phyloP scores from a whole-genome alignment of 2,329 filamentous ascomycete species.

The Xylariaceae sp. region DNA sequence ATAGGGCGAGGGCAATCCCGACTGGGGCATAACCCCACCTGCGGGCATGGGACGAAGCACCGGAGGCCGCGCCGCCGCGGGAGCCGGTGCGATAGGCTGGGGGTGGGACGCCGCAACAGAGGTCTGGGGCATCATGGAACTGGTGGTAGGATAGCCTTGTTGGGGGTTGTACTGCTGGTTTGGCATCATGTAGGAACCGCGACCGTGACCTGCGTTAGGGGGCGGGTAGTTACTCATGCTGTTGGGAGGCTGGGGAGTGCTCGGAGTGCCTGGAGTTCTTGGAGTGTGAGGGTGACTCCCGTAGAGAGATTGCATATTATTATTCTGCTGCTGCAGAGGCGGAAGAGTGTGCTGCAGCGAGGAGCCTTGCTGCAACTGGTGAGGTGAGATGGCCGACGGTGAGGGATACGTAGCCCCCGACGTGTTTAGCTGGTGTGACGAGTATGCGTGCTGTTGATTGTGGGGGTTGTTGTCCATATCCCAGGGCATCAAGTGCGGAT shows the following conservation, averaged over 20 bases:
- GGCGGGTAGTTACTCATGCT: conserved; percentile 36
- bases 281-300: conserved; percentile 55
- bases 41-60: conserved; percentile 65
- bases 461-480: conserved; percentile 44
- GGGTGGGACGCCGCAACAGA: conserved; percentile 62
- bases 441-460: conserved; percentile 32
- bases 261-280: conserved; percentile 55
- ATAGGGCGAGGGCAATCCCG: conserved; percentile 52
- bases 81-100: conserved; percentile 69
- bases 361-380: conserved; percentile 40
- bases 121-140: conserved; percentile 58
- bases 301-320: conserved; percentile 47
- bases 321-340: conserved; percentile 41
- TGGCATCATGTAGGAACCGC: conserved; percentile 48
- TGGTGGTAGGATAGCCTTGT: conserved; percentile 48
- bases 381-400: conserved; percentile 43
- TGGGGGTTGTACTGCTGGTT: conserved; percentile 46
- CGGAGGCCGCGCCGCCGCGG: conserved; percentile 50
- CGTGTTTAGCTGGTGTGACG: conserved; percentile 49
- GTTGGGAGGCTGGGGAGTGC: conserved; percentile 48
- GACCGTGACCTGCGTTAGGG: conserved; percentile 26
- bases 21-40: conserved; percentile 53
- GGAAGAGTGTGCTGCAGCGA: conserved; percentile 48
- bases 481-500: conserved; percentile 21
- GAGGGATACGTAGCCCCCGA: conserved; percentile 44